Conservation (phyloP, 768 basidiomycete species). For the Holtermannia corniformis region DNA sequence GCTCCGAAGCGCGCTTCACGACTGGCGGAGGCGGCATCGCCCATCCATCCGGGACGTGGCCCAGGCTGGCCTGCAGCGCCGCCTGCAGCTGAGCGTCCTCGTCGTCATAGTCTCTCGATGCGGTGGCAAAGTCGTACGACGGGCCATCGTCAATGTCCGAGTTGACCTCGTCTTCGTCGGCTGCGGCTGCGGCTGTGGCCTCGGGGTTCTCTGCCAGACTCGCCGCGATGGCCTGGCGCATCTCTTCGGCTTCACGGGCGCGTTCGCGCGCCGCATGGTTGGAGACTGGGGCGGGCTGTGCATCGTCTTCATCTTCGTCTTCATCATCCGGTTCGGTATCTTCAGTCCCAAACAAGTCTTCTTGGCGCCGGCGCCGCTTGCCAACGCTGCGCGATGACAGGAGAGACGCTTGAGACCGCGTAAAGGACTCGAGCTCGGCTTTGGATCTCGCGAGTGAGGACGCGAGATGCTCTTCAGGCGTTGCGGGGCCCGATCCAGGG, state of each 20-base stretch:
- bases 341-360: constrained; percentile 18
- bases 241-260: constrained; percentile 3
- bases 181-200: constrained; percentile 1
- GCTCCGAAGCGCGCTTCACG: background rate
- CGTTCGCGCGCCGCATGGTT: background rate
- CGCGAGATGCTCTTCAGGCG: background rate
- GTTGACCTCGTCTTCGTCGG: constrained; percentile 13
- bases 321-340: constrained; percentile 23
- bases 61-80: constrained; percentile 72
- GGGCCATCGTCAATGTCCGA: constrained; percentile 11
- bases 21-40: constrained; percentile 11
- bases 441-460: background rate
- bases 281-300: background rate
- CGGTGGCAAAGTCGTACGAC: constrained; percentile 19
- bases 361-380: constrained; percentile 16
- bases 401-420: background rate
- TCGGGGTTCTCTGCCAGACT: constrained; percentile 1
- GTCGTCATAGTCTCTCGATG: constrained; percentile 50
- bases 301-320: constrained; percentile 18
- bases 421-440: background rate
- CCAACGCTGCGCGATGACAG: background rate
- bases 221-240: background rate
- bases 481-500: background rate
- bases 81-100: constrained; percentile 82
- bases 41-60: constrained; percentile 53